Percentiles rank a stretch among this genome's conserved stretches.
Evolutionary conservation across 164 flowering plant species (phyloP).

Genomic region (Macadamia tetraphylla): DNA sequence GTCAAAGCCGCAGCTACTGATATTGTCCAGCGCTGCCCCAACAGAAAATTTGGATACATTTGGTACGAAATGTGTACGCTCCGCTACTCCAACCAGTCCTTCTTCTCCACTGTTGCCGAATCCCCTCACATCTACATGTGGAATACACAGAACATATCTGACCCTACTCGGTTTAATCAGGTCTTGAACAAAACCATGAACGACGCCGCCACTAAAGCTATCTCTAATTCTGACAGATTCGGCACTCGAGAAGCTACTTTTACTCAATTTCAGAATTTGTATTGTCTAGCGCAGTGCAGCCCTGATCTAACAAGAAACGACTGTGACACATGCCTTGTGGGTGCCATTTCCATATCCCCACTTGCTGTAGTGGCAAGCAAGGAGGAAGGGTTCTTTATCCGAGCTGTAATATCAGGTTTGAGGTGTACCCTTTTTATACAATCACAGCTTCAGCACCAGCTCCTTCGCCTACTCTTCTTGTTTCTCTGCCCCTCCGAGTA

Average conservation of each 20-base stretch:
- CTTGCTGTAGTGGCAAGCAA: background rate
- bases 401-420: conserved; percentile 14
- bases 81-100: too few species aligned
- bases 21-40: too few species aligned
- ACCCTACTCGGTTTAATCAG: too few species aligned
- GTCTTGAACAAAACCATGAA: background rate
- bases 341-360: background rate
- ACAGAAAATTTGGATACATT: too few species aligned
- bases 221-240: background rate
- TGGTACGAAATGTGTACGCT: too few species aligned
- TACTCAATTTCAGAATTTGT: background rate
- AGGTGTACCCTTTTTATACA: background rate
- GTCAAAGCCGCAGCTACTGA: background rate
- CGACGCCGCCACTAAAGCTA: background rate
- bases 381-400: conserved; percentile 1
- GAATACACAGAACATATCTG: too few species aligned
- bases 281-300: conserved; percentile 14
- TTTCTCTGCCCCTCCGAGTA: background rate
- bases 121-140: too few species aligned
- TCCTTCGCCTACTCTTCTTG: background rate
- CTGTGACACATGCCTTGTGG: conserved; percentile 8
- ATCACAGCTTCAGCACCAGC: background rate
- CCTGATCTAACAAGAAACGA: conserved; percentile 7
- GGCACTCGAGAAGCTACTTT: background rate
- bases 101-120: too few species aligned